Base-by-base conservation (phyloP, 345 rosid species). In the Eutrema yunnanense region DNA sequence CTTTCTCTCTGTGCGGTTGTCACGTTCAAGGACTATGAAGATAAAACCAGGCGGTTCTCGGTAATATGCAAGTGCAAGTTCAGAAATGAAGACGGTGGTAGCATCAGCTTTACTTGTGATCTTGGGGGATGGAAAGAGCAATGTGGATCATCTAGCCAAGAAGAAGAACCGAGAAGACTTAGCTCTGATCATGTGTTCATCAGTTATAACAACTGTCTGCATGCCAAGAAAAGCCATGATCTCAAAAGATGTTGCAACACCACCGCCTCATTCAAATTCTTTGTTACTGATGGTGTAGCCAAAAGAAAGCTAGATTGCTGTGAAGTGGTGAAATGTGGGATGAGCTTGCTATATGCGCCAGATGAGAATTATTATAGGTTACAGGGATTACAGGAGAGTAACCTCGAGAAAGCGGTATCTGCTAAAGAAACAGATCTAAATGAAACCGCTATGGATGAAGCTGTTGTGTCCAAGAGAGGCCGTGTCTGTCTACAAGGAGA, bases 281-380 rank as follows among this genome's bases (percentile, higher is more conserved):
- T 12, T 41, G 49, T 70, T 9, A 70, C 71, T 6, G 72, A 76
- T 56, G 72, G 73, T 44, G 56, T 43, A 22, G 2, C 67, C 13
- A 64, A 63, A 57, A 70, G 75, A 56, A 76, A 76, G 6, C 29
- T 43, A 47, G 53, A 64, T 6, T 22, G n/a, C 22, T 76, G 67
- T 42, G 71, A 70, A 36, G 80, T 76, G 7, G 49, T 76, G 27
- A 64, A 70, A 57, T 76, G 80, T 42, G 75, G 80, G 36, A 76
- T 76, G 71, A 70, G 75, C 16, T 70, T 56, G 66, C 8, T 76
- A 40, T 56, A 75, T 63, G 57, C 65, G 29, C 65, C 79, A 0
- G 74, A 75, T 32, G 74, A 69, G 53, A 75, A 46, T 62, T 70
- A 75, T 54, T 69, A 32, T 38, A 75, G 79, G 4, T 69, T 75